A percentile compares a stretch with the other conserved stretches of the same genome.
phyloP scores from a whole-genome alignment of 192 early-diverging fungal genomes.

The Jimgerdemannia flammicorona region DNA sequence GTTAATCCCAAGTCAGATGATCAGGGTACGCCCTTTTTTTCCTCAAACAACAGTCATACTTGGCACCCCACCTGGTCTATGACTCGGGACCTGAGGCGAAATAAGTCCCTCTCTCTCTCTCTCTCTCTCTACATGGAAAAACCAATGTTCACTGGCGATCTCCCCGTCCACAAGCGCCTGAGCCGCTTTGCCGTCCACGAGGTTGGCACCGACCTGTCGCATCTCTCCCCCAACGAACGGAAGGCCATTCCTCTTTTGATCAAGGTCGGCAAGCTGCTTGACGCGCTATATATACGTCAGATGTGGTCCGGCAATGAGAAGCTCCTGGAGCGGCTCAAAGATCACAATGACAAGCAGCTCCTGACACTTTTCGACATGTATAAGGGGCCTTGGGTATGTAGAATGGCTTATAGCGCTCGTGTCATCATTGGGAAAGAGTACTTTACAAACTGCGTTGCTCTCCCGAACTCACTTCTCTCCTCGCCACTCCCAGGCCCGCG shows the following conservation, averaged over 20 bases:
- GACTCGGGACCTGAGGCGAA: too few relatives aligned
- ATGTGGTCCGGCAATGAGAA: slow-evolving; percentile 57
- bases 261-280: slow-evolving; percentile 55
- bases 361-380: slow-evolving; percentile 55
- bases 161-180: slow-evolving; percentile 32
- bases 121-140: too few relatives aligned
- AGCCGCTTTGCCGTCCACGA: slow-evolving; percentile 45
- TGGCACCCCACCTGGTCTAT: too few relatives aligned
- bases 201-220: slow-evolving; percentile 54
- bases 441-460: too few relatives aligned
- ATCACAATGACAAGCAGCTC: slow-evolving; percentile 36
- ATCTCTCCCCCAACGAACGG: slow-evolving; percentile 51
- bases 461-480: slow-evolving; percentile 10
- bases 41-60: too few relatives aligned
- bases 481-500: slow-evolving; percentile 28
- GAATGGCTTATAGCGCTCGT: too few relatives aligned
- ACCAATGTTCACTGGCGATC: slow-evolving; percentile 11
- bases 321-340: slow-evolving; percentile 45
- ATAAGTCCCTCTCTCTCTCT: too few relatives aligned
- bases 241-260: slow-evolving; percentile 59
- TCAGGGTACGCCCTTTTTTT: too few relatives aligned
- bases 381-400: slow-evolving; percentile 62
- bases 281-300: slow-evolving; percentile 61
- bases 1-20: too few relatives aligned
- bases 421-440: too few relatives aligned